Base-by-base conservation (phyloP, 1,284 basidiomycete genomes). In the Entoloma clypeatum region DNA sequence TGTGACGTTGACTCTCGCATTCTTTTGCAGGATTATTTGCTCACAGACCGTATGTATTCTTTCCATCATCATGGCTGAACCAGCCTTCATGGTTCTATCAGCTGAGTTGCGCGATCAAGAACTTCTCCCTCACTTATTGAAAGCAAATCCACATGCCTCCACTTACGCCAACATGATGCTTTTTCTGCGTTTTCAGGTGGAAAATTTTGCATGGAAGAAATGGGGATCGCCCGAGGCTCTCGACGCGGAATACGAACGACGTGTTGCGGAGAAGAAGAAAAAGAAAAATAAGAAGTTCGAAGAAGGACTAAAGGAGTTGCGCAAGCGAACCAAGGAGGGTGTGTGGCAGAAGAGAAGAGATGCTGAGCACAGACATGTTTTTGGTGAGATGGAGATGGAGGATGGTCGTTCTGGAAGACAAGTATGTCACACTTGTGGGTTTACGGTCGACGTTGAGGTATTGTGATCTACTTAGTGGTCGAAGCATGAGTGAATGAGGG, bases 151-250 rank as follows among this genome's bases (percentile, higher is more conserved):
- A 2, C 94, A 99, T 68, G 90, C 92, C 50, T 90, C 92, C 16
- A 96, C 92, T 0, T 99, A 92, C 60, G 88, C 87, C 35, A 99
- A 99, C 69, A 99, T 99, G 96, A 99, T 99, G 96, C 75, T 99
- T 17, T 99, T 92, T 65, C 74, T 98, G 5, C 82, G 96, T 17
- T 85, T 73, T 54, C 94, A 97, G 64, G 93, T 99, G 3, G 96
- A 99, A 62, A 86, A 85, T 18, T 98, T 95, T 60, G 95, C 96
- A 2, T 98, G 91, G 82, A 84, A 87, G 54, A 99, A 98, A 65
- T 99, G 96, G 96, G 93, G 92, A 0, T 92, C 92, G 0, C 77
- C 91, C 7, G 91, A 95, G 58, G 92, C 82, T 1, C 65, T 99
- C 27, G 96, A 99, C 55, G 75, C 73, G 10, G 96, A 99, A 60